Conservation (phyloP, 169 alveolate species). For the Theileria luwenshuni region DNA sequence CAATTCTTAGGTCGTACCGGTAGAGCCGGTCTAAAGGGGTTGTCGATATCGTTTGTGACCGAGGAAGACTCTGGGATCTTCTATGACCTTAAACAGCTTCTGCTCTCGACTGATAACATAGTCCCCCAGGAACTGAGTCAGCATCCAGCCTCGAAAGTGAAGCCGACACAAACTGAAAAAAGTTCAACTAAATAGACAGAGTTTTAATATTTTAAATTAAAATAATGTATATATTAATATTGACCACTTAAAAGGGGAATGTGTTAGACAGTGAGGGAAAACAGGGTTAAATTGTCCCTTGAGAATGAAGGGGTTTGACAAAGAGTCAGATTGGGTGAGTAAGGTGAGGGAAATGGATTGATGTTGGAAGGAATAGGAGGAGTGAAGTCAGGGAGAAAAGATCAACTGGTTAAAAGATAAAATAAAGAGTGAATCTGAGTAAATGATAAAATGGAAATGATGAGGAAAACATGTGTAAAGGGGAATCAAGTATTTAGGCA, state of each 20-base stretch:
- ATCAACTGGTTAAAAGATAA: not conserved
- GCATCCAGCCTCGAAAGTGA: slow-evolving; percentile 86
- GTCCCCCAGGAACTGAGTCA: slow-evolving; percentile 90
- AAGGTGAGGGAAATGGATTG: not conserved
- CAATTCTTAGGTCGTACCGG: slow-evolving; percentile 94
- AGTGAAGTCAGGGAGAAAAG: not conserved
- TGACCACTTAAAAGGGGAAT: not conserved
- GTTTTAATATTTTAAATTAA: not conserved
- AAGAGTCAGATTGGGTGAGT: not conserved
- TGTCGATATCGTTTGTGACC: slow-evolving; percentile 93
- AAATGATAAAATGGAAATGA: no score
- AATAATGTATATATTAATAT: no score
- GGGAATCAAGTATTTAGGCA: no score
- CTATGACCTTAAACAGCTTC: slow-evolving; percentile 89
- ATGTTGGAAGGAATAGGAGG: not conserved
- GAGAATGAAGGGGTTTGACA: not conserved
- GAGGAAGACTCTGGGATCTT: slow-evolving; percentile 88
- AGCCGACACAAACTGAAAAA: slow-evolving; percentile 69
- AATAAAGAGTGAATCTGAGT: no score
- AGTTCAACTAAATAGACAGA: not conserved
- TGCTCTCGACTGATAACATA: slow-evolving; percentile 84
- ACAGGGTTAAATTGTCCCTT: not conserved
- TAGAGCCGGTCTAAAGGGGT: slow-evolving; percentile 97
- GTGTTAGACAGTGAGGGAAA: not conserved
- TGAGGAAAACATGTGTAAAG: no score